These are phyloP conservation scores for Austroboletus eburneus DNA, from an alignment of 768 basidiomycete species.

Conservation along the genomic window DNA sequence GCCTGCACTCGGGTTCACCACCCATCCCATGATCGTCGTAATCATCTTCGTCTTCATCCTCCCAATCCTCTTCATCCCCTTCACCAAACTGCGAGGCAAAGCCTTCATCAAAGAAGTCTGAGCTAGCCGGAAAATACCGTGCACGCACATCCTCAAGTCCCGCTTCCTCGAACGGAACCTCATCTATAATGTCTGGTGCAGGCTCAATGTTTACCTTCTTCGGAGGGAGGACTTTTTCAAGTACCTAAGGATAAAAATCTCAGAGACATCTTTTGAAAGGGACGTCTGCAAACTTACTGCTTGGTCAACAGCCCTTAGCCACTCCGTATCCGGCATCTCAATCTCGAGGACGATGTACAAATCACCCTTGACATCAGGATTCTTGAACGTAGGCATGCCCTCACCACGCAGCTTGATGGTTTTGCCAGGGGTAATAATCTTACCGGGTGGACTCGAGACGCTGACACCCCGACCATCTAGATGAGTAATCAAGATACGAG, in stretches of 20 bases:
- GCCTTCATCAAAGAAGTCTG: slow-evolving; percentile 73
- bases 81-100: slow-evolving; percentile 70
- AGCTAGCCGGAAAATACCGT: slow-evolving; percentile 68
- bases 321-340: slow-evolving; percentile 82
- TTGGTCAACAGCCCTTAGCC: slow-evolving; percentile 64
- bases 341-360: slow-evolving; percentile 78
- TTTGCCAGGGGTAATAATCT: slow-evolving; percentile 70
- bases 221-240: slow-evolving; percentile 66
- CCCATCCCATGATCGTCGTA: slow-evolving; percentile 38
- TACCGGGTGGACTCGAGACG: slow-evolving; percentile 68
- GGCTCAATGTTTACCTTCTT: slow-evolving; percentile 75
- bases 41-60: slow-evolving; percentile 66
- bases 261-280: neutral
- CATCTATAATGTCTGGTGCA: slow-evolving; percentile 63
- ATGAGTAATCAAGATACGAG: slow-evolving; percentile 84
- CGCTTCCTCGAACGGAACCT: slow-evolving; percentile 68
- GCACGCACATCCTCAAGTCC: slow-evolving; percentile 82
- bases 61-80: slow-evolving; percentile 64
- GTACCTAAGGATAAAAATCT: slow-evolving; percentile 44
- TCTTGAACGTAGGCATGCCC: slow-evolving; percentile 83
- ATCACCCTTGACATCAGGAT: slow-evolving; percentile 67
- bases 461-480: slow-evolving; percentile 91
- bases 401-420: slow-evolving; percentile 76
- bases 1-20: slow-evolving; percentile 56
- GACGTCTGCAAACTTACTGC: slow-evolving; percentile 38